Percentiles rank a stretch among this genome's conserved stretches.
Evolutionary conservation across 2,329 filamentous ascomycete genomes (phyloP).

Genomic region (Stagonosporopsis tanaceti): DNA sequence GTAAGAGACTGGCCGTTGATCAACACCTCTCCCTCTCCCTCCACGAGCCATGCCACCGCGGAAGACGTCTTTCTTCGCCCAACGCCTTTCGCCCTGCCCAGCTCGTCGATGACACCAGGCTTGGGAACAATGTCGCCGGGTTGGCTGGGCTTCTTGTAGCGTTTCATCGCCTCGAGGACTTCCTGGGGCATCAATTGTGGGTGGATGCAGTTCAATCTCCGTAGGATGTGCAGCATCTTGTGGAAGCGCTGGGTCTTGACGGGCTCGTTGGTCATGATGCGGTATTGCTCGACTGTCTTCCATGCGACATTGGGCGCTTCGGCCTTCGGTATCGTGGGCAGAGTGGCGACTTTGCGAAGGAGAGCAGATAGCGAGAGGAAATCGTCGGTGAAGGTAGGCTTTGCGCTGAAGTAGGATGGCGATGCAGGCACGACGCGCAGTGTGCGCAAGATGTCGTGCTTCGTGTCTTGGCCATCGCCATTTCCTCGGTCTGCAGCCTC

Average conservation of each 20-base stretch:
- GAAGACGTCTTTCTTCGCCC: conserved; percentile 88
- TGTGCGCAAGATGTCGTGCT: conserved; percentile 36
- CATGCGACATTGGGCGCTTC: conserved; percentile 79
- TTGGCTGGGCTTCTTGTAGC: conserved; percentile 79
- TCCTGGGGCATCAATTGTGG: conserved; percentile 76
- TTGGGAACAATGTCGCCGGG: conserved; percentile 70
- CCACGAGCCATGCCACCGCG: conserved; percentile 86
- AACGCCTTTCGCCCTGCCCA: conserved; percentile 79
- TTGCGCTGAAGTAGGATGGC: conserved; percentile 92
- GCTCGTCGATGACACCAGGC: conserved; percentile 73
- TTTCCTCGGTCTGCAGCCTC: conserved; percentile 18
- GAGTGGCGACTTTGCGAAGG: conserved; percentile 72
- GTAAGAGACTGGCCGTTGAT: conserved; percentile 89
- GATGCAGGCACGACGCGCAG: conserved; percentile 82
- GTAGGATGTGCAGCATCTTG: conserved; percentile 76
- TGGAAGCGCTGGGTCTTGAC: conserved; percentile 75
- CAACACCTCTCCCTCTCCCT: conserved; percentile 88
- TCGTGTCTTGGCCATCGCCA: conserved; percentile 11
- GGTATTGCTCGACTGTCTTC: conserved; percentile 81
- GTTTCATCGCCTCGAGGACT: conserved; percentile 69
- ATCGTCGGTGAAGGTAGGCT: conserved; percentile 85
- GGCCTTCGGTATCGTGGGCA: conserved; percentile 72
- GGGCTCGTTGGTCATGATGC: conserved; percentile 57
- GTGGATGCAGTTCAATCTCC: conserved; percentile 85
- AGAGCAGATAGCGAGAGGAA: conserved; percentile 77